Percentiles rank a stretch among this genome's conserved stretches.
Conservation (phyloP, 208 protist species). For the Borovskyia barvae region DNA sequence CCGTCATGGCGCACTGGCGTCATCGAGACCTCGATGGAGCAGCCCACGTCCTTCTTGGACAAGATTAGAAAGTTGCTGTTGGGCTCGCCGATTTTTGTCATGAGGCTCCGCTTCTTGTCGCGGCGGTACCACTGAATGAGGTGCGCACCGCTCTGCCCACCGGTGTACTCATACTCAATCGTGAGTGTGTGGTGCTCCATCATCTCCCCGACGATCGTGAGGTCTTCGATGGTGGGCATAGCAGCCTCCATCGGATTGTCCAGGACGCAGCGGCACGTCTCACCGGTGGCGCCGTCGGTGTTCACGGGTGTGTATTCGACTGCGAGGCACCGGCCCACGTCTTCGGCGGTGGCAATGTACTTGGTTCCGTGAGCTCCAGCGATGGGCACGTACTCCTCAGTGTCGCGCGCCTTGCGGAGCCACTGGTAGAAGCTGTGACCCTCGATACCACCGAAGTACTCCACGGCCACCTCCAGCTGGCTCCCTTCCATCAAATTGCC, state of each 20-base stretch:
- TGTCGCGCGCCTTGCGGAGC: slow-evolving; percentile 70
- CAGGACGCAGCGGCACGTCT: slow-evolving; percentile 89
- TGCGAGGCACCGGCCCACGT: slow-evolving; percentile 86
- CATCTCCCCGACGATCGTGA: slow-evolving; percentile 72
- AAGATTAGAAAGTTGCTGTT: slow-evolving; percentile 72
- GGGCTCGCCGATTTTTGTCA: slow-evolving; percentile 59
- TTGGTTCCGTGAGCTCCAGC: slow-evolving; percentile 70
- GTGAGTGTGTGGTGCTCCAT: slow-evolving; percentile 71
- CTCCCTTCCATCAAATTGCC: slow-evolving; percentile 86
- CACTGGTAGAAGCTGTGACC: slow-evolving; percentile 90
- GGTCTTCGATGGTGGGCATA: slow-evolving; percentile 47
- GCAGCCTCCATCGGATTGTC: slow-evolving; percentile 83
- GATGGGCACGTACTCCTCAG: slow-evolving; percentile 77
- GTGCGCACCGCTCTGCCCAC: slow-evolving; percentile 76
- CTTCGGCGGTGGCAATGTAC: slow-evolving; percentile 77
- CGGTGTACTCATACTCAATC: slow-evolving; percentile 81
- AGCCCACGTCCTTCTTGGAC: slow-evolving; percentile 77
- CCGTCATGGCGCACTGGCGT: slow-evolving; percentile 86
- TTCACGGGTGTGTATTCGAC: slow-evolving; percentile 92
- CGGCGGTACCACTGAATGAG: slow-evolving; percentile 90
- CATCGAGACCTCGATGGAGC: slow-evolving; percentile 80
- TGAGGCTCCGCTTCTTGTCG: slow-evolving; percentile 37
- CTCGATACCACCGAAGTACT: slow-evolving; percentile 87
- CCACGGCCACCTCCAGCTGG: slow-evolving; percentile 74
- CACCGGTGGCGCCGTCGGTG: slow-evolving; percentile 75